These are phyloP conservation scores for Aspergillus spinulosporus DNA, from an alignment of 2,329 filamentous ascomycete genomes.

Conservation along the genomic window DNA sequence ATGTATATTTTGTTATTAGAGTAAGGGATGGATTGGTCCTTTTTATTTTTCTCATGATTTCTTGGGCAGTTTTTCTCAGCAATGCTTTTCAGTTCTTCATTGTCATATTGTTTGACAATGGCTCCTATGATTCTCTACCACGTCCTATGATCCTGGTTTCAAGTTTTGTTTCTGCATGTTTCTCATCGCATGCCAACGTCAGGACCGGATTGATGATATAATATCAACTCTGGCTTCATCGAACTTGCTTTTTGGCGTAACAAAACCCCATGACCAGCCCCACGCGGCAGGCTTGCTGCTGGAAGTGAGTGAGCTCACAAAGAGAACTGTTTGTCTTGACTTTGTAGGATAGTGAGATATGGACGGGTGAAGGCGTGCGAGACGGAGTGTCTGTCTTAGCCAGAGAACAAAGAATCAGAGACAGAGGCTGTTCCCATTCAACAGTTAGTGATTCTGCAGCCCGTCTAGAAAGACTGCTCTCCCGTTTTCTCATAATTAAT, in stretches of 20 bases:
- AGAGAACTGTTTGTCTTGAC: conserved; percentile 5
- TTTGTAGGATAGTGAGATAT: not conserved
- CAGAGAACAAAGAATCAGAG: conserved; percentile 6
- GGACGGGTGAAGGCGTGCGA: not conserved
- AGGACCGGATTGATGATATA: conserved; percentile 1
- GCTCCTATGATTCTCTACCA: not conserved
- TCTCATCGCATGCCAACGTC: not conserved
- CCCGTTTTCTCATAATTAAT: too few species aligned
- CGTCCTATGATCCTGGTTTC: not conserved
- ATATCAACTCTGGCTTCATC: not conserved
- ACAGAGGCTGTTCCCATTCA: not conserved
- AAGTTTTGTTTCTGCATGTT: conserved; percentile 4
- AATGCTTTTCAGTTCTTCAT: not conserved
- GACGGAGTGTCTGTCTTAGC: conserved; percentile 1
- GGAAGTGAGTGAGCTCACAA: not conserved
- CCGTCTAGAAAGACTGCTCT: not conserved
- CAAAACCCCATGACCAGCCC: not conserved
- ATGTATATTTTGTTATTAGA: not conserved
- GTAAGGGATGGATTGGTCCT: not conserved
- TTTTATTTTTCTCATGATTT: too few species aligned
- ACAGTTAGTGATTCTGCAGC: not conserved
- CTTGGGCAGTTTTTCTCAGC: not conserved
- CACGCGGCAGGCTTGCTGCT: not conserved
- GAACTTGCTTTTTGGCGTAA: not conserved
- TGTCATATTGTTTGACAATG: not conserved